phyloP scores from a whole-genome alignment of 2,329 filamentous ascomycete genomes.

The Apiospora sp. region DNA sequence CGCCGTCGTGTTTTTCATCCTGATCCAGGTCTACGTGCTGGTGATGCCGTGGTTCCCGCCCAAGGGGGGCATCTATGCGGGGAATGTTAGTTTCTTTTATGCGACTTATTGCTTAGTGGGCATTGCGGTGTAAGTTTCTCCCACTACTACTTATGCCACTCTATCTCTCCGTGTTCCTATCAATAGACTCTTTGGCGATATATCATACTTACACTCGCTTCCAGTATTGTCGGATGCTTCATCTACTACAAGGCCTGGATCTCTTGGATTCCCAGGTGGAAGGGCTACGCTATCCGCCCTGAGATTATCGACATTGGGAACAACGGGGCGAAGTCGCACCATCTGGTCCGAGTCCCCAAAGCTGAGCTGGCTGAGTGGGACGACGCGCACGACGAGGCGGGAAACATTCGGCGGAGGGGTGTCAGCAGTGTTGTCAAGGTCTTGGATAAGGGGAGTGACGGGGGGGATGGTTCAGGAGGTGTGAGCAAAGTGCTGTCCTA shows the following conservation, averaged over 20 bases:
- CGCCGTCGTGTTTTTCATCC: conserved; percentile 65
- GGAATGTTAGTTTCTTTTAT: conserved; percentile 78
- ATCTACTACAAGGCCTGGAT: conserved; percentile 69
- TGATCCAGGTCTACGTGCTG: conserved; percentile 67
- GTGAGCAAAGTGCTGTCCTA: background rate
- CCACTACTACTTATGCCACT: too few relatives aligned
- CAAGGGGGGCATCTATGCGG: conserved; percentile 62
- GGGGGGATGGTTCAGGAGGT: background rate
- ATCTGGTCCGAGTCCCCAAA: conserved; percentile 61
- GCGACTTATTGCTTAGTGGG: conserved; percentile 73
- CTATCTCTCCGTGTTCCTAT: too few relatives aligned
- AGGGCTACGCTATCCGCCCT: conserved; percentile 63
- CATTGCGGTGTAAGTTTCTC: conserved; percentile 69
- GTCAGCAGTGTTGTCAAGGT: background rate
- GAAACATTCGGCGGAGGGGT: conserved; percentile 36
- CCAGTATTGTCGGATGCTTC: conserved; percentile 57
- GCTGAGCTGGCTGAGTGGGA: conserved; percentile 64
- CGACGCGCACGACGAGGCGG: conserved; percentile 60
- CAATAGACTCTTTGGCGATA: too few relatives aligned
- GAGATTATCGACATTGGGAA: conserved; percentile 60
- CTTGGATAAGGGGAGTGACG: background rate
- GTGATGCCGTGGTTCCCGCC: conserved; percentile 79
- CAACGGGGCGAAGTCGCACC: conserved; percentile 52
- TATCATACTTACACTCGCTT: too few relatives aligned
- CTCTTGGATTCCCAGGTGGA: conserved; percentile 58